These are phyloP conservation scores for Trichophyton rubrum DNA, from an alignment of 2,329 filamentous ascomycete genomes.

Conservation along the genomic window DNA sequence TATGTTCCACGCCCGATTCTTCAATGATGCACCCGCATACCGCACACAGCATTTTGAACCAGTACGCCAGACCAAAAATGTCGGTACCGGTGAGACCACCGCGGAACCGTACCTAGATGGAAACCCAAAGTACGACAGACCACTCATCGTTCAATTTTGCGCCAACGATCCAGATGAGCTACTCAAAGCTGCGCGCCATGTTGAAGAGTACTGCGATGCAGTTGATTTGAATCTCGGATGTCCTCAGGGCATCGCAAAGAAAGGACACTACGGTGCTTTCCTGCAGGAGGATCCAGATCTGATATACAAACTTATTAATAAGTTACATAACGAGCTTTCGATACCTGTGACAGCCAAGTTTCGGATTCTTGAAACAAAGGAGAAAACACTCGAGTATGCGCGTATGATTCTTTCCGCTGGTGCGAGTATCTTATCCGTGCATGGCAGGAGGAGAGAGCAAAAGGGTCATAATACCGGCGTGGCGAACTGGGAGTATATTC, in stretches of 20 bases:
- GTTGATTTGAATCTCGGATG: slow-evolving; percentile 93
- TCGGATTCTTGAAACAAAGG: slow-evolving; percentile 70
- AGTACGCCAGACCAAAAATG: slow-evolving; percentile 23
- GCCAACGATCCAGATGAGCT: slow-evolving; percentile 38
- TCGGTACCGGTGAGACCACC: slow-evolving; percentile 2
- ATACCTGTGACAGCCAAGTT: slow-evolving; percentile 94
- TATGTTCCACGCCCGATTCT: slow-evolving; percentile 91
- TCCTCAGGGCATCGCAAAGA: slow-evolving; percentile 85
- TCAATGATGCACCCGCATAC: slow-evolving; percentile 62
- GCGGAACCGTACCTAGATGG: slow-evolving; percentile 60
- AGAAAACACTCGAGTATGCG: slow-evolving; percentile 80
- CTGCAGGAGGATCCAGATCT: slow-evolving; percentile 83
- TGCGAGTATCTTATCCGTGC: slow-evolving; percentile 85
- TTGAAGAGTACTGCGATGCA: slow-evolving; percentile 81
- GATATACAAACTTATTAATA: slow-evolving; percentile 70
- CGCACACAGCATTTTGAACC: slow-evolving; percentile 72
- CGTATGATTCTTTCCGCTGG: slow-evolving; percentile 75
- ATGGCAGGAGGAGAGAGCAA: slow-evolving; percentile 77
- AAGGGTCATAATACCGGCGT: slow-evolving; percentile 92
- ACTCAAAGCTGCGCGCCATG: slow-evolving; percentile 56
- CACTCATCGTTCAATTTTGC: slow-evolving; percentile 94
- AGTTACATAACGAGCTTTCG: slow-evolving; percentile 62
- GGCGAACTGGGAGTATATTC: slow-evolving; percentile 80
- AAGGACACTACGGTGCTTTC: slow-evolving; percentile 86
- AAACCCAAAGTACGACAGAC: slow-evolving; percentile 70